phyloP scores from a whole-genome alignment of 1,139 yeast species.

The Waltiozyma sp. region DNA sequence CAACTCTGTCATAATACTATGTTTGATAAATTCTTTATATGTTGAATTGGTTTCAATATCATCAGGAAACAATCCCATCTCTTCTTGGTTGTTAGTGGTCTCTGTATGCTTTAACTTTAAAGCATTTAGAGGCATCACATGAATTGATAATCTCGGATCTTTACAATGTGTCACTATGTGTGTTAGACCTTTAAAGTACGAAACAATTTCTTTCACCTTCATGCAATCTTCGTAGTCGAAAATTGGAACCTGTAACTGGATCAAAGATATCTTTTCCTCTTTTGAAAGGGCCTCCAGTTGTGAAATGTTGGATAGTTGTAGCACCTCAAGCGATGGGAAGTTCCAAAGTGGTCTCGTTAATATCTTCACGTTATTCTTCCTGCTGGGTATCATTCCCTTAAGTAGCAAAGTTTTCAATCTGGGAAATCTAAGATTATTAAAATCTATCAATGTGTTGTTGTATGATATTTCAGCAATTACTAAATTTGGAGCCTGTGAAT shows the following conservation, averaged over 20 bases:
- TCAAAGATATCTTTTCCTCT: not conserved
- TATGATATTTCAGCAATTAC: not conserved
- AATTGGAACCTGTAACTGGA: not conserved
- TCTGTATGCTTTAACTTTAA: not conserved
- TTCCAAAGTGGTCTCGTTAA: not conserved
- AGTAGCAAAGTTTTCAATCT: not conserved
- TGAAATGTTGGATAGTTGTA: not conserved
- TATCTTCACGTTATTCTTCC: no score
- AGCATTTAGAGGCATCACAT: no score
- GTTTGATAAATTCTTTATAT: not conserved
- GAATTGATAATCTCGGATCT: no score
- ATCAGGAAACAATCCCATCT: not conserved
- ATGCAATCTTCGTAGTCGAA: not conserved
- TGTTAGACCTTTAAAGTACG: not conserved
- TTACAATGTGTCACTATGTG: not conserved
- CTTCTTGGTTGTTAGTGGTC: not conserved
- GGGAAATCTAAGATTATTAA: not conserved
- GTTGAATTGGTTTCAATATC: not conserved
- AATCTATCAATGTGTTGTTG: not conserved
- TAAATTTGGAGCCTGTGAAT: not conserved
- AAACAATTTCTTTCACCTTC: not conserved
- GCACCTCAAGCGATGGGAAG: not conserved
- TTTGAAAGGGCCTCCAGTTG: not conserved
- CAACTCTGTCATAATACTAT: not conserved
- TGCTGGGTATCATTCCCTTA: not conserved